These are phyloP conservation scores for Gossypium australe DNA, from an alignment of 345 rosid genomes.

Conservation along the genomic window DNA sequence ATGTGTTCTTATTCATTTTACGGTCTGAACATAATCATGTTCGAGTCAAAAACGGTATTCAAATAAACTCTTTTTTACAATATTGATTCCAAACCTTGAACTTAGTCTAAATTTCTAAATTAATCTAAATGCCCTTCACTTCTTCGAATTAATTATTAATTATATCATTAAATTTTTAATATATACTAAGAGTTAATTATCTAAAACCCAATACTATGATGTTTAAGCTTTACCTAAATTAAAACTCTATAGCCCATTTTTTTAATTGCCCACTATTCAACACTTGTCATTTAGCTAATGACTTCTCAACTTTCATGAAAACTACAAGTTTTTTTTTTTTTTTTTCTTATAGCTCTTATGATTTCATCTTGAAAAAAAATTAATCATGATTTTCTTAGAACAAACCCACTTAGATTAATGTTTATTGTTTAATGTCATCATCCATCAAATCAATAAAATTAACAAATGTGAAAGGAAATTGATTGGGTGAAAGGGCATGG, in stretches of 20 bases:
- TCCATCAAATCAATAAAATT: conserved; percentile 19
- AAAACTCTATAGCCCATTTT: neutral
- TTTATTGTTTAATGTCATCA: neutral
- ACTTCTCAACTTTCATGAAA: conserved; percentile 23
- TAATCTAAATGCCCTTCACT: too few species aligned
- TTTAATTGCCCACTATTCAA: neutral
- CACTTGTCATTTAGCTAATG: conserved; percentile 4
- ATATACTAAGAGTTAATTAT: too few species aligned
- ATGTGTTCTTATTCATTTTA: too few species aligned
- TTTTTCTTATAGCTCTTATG: neutral
- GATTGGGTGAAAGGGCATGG: neutral
- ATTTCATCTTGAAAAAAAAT: neutral
- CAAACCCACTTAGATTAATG: neutral
- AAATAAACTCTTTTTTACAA: too few species aligned
- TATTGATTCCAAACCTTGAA: too few species aligned
- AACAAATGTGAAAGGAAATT: conserved; percentile 9
- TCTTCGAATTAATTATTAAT: too few species aligned
- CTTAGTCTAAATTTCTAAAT: too few species aligned
- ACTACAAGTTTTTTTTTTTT: neutral
- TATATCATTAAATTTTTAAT: neutral
- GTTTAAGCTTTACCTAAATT: neutral
- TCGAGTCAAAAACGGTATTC: fast-evolving
- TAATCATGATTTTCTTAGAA: neutral
- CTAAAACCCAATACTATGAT: neutral
- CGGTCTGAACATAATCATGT: too few species aligned